Base-by-base conservation (phyloP, 2,329 filamentous ascomycete genomes). In the Penicillium capsulatum region DNA sequence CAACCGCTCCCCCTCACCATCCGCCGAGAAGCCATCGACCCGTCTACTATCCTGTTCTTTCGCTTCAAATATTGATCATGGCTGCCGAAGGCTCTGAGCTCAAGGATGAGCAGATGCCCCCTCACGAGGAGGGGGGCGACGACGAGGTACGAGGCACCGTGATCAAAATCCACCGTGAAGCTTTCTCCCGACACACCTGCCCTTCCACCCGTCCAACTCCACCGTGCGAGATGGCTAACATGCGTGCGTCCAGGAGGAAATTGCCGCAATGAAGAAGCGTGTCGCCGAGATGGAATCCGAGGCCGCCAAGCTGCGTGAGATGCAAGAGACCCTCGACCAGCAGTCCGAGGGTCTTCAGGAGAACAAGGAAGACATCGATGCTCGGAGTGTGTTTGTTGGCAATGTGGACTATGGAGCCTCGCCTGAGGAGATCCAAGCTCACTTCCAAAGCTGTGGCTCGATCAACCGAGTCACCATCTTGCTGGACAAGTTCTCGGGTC, bases 401-500 rank as follows among this genome's bases (percentile, higher is more conserved):
- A 98, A 98, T 57, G 92, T 98, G 52, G 92, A 98, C 69, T 98
- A 98, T 68, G 90, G 87, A 47, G 90, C 91, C 15, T 94, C 89
- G 17, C 92, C 92, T 2, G 92, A 98, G 70, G 92, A 98, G 72
- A 92, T 98, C 44, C 92, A 98, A 73, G 87, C 89, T 44, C 92
- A 98, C 63, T 98, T 98, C 72, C 89, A 95, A 74, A 94, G 83
- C 73, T 94, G 89, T 59, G 92, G 92, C 45, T 88, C 86, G 53
- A 98, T 98, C 74, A 98, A 98, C 69, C 84, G 92, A 45, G 92
- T 98, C 44, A 98, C 92, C 1, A 98, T 98, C 53, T 73, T 98
- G 54, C 73, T 98, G 55, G 92, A 98, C 72, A 98, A 98, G 73
- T 97, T 96, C 63, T 95, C 90, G 8, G 92, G 92, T 50, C 90